phyloP scores from a whole-genome alignment of 768 basidiomycete genomes.

The Mycena chlorophos region DNA sequence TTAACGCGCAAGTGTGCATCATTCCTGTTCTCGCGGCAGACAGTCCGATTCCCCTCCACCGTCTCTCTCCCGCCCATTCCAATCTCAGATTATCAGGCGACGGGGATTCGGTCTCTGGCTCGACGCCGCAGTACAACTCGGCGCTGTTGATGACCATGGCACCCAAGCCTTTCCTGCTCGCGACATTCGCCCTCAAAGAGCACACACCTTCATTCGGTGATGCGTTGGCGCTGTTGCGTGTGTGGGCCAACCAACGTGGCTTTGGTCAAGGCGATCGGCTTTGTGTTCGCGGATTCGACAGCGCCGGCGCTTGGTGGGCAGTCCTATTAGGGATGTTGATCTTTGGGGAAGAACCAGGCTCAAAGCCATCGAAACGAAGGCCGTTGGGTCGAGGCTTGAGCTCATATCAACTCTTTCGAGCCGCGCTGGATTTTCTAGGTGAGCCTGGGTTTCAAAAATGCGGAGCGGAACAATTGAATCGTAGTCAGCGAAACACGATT shows the following conservation, averaged over 20 bases:
- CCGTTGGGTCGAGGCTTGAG: slow-evolving; percentile 80
- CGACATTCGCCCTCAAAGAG: slow-evolving; percentile 53
- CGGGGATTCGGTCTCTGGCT: slow-evolving; percentile 21
- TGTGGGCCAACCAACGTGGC: slow-evolving; percentile 90
- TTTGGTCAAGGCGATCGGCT: slow-evolving; percentile 58
- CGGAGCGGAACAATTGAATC: slow-evolving; percentile 8
- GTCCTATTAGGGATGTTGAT: slow-evolving; percentile 61
- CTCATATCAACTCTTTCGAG: slow-evolving; percentile 88
- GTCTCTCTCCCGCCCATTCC: slow-evolving; percentile 72
- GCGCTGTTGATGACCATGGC: slow-evolving; percentile 56
- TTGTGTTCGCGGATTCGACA: slow-evolving; percentile 71
- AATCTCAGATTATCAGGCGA: slow-evolving; percentile 43
- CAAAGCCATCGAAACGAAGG: slow-evolving; percentile 43
- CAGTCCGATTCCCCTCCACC: slow-evolving; percentile 65
- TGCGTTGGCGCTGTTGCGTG: slow-evolving; percentile 74
- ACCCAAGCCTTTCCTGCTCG: slow-evolving; percentile 54
- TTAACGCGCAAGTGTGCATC: slow-evolving; percentile 71
- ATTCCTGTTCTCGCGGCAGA: slow-evolving; percentile 62
- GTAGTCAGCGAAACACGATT: slow-evolving; percentile 71
- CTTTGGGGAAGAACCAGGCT: slow-evolving; percentile 61
- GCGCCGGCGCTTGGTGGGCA: slow-evolving; percentile 67
- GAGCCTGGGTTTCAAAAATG: slow-evolving; percentile 25
- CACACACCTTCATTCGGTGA: slow-evolving; percentile 66
- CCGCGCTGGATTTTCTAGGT: slow-evolving; percentile 83
- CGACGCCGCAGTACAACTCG: slow-evolving; percentile 83